Base-by-base conservation (phyloP, 2,329 filamentous ascomycete species). In the Ophiosphaerella herpotricha region DNA sequence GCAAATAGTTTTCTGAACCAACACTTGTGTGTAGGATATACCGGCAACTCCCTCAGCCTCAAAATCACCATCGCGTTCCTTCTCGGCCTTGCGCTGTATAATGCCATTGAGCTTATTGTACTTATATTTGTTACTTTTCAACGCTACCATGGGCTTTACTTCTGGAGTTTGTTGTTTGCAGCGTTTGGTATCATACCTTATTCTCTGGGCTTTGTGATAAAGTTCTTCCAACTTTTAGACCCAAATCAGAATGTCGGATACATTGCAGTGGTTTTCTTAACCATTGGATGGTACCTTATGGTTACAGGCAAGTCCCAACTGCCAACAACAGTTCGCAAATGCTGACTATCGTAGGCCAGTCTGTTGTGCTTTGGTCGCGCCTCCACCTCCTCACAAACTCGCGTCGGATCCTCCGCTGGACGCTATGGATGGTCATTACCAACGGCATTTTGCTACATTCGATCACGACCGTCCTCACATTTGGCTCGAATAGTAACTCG, bases 321-420 rank as follows among this genome's bases (percentile, higher is more conserved):
- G 55, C 49, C 1, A 53, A 67, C 38, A 29, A 3, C 4, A 7
- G 24, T 21, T 12, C 4, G 24, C 16, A 6, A 31, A 18, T 35
- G 35, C 44, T 57, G 16, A 54, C 39, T 26, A 21, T 26, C 7
- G 11, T 18, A 1, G 85, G 84, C 0, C 82, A 86, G 63, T 80
- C 80, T 0, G 59, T 86, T 11, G 84, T 87, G 1, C 73, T 87
- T 1, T 87, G 83, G 73, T 86, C 83, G 0, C 78, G 85, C 6
- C 75, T 87, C 0, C 83, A 86, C 61, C 74, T 87, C 1, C 76
- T 87, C 9, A 71, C 84, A 3, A 78, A 77, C 13, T 80, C 83
- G 36, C 73, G 76, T 6, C 67, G 68, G 2, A 66, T 79, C 3
- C 72, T 86, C 0, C 76, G 75, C 4, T 72, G 75, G 9, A 78